Conservation (phyloP, 129 eudicot species). For the Sambucus nigra region DNA sequence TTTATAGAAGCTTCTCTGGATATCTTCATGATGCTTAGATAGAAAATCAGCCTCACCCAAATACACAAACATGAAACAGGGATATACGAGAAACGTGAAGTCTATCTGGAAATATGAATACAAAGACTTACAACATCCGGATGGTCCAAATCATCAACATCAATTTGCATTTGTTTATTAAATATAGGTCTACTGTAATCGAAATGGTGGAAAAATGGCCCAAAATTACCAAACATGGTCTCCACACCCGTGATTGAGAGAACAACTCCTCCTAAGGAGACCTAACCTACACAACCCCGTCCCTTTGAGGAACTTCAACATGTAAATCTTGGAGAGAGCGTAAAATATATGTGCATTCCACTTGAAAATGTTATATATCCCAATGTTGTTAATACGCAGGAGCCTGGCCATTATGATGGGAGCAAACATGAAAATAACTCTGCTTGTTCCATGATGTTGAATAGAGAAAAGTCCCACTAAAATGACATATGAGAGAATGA, state of each 20-base stretch:
- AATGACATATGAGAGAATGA: conserved; percentile 43
- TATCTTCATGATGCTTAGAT: conserved; percentile 36
- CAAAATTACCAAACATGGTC: conserved; percentile 74
- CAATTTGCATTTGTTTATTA: too few species aligned
- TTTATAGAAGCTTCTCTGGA: conserved; percentile 47
- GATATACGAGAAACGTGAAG: conserved; percentile 58
- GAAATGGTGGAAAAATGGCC: conserved; percentile 67
- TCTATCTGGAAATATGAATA: conserved; percentile 39
- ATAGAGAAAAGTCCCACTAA: conserved; percentile 54
- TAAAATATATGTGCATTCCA: conserved; percentile 55
- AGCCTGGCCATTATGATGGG: conserved; percentile 63
- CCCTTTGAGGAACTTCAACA: conserved; percentile 43
- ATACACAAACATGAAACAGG: conserved; percentile 62
- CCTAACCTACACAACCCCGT: conserved; percentile 59
- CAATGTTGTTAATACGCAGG: conserved; percentile 53
- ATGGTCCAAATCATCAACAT: too few species aligned
- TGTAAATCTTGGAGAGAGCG: conserved; percentile 64
- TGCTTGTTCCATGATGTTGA: conserved; percentile 69
- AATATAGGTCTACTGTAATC: conserved; percentile 37
- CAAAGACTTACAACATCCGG: conserved; percentile 4
- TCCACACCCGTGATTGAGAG: conserved; percentile 68
- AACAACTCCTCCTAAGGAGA: conserved; percentile 64
- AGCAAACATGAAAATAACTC: conserved; percentile 68
- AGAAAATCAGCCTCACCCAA: conserved; percentile 80
- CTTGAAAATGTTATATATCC: conserved; percentile 41